Evolutionary conservation across 2,329 filamentous ascomycete species (phyloP).

Genomic region (Akanthomyces lecanii): DNA sequence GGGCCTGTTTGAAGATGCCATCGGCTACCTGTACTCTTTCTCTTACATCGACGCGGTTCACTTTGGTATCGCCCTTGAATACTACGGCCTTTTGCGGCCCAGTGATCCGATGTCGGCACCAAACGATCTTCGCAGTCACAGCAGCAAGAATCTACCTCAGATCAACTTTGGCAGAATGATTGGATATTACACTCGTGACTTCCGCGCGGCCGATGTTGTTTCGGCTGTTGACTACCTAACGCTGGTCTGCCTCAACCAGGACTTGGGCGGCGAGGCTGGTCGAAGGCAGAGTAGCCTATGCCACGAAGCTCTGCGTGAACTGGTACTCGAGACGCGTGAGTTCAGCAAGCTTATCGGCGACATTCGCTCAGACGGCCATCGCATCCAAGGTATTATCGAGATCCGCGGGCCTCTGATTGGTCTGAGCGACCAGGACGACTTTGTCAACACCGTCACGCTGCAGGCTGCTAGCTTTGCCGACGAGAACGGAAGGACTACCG

Average conservation of each 20-base stretch:
- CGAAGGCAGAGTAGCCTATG: constrained; percentile 76
- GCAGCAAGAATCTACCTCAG: constrained; percentile 67
- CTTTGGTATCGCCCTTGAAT: constrained; percentile 84
- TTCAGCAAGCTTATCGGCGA: constrained; percentile 93
- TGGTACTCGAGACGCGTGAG: constrained; percentile 93
- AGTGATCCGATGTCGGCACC: constrained; percentile 73
- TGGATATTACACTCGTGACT: constrained; percentile 93
- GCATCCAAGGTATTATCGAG: constrained; percentile 84
- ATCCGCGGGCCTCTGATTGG: constrained; percentile 77
- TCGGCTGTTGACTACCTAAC: constrained; percentile 91
- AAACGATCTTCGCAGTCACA: constrained; percentile 65
- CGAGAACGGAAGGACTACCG: constrained; percentile 87
- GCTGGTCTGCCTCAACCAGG: constrained; percentile 86
- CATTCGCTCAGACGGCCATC: constrained; percentile 77
- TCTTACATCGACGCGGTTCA: constrained; percentile 92
- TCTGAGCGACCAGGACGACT: constrained; percentile 73
- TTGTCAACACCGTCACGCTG: constrained; percentile 86
- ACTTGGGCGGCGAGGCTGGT: constrained; percentile 69
- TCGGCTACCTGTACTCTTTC: constrained; percentile 87
- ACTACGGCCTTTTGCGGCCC: constrained; percentile 84
- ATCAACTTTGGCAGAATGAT: constrained; percentile 93
- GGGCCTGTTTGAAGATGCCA: constrained; percentile 90
- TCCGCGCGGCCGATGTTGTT: constrained; percentile 83
- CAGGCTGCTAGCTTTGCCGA: constrained; percentile 91
- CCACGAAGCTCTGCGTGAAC: constrained; percentile 86